phyloP scores from a whole-genome alignment of 805 yeast genomes.

The Candida vartiovaarae region DNA sequence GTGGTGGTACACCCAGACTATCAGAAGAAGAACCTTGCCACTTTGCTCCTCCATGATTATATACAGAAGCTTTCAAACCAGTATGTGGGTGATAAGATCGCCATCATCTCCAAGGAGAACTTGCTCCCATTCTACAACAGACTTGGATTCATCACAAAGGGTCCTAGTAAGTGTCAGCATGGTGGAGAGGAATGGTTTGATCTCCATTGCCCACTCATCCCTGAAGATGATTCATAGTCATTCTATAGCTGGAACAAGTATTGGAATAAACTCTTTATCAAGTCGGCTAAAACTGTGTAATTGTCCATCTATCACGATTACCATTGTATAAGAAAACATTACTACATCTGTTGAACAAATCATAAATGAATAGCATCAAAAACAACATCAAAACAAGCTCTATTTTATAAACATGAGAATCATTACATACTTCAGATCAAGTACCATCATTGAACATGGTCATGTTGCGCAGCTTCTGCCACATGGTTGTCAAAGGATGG shows the following conservation, averaged over 20 bases:
- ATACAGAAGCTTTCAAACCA: constrained; percentile 85
- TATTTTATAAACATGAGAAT: neutral
- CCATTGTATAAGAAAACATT: neutral
- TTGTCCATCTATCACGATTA: no score
- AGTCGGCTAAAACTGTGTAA: no score
- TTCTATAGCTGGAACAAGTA: neutral
- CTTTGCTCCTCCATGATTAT: constrained; percentile 79
- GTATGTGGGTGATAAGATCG: constrained; percentile 72
- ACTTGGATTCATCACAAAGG: constrained; percentile 71
- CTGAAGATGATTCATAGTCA: constrained; percentile 37
- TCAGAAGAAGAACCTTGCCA: constrained; percentile 78
- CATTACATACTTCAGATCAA: no score
- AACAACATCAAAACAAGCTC: neutral
- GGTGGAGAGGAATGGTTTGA: constrained; percentile 62
- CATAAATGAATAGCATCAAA: neutral
- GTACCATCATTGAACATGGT: no score
- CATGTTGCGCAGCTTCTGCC: no score
- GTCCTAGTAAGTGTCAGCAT: constrained; percentile 50
- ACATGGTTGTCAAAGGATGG: constrained; percentile 34
- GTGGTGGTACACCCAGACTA: constrained; percentile 70
- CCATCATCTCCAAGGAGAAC: constrained; percentile 62
- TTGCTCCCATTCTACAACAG: constrained; percentile 73
- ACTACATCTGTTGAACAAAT: neutral
- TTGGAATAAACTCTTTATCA: no score
- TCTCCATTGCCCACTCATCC: constrained; percentile 34